A percentile compares a stretch with the other conserved stretches of the same genome.
These are phyloP conservation scores for Nigrospora sphaerica DNA, from an alignment of 2,329 filamentous ascomycete species.

Conservation along the genomic window DNA sequence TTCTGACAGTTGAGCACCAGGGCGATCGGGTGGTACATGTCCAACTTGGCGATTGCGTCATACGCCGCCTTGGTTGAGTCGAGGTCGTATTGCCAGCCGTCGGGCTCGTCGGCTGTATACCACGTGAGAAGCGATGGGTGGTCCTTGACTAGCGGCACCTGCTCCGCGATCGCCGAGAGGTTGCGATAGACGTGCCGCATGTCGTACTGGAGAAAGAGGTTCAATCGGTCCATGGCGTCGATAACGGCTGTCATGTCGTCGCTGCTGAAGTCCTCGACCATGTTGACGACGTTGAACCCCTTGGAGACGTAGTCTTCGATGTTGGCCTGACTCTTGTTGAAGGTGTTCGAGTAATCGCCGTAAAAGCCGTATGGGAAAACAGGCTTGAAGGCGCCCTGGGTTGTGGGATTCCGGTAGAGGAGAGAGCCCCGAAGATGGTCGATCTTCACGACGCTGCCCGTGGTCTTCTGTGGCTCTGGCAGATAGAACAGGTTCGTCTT, in stretches of 20 bases:
- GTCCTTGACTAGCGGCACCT: constrained; percentile 31
- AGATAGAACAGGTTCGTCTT: constrained; percentile 31
- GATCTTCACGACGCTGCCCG: constrained; percentile 35
- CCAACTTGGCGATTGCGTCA: constrained; percentile 37
- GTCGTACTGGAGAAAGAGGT: constrained; percentile 37
- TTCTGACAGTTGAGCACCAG: constrained; percentile 55
- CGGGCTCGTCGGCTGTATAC: constrained; percentile 43
- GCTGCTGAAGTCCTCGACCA: constrained; percentile 30
- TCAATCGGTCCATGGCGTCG: constrained; percentile 29
- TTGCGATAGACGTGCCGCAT: constrained; percentile 37
- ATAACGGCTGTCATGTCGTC: constrained; percentile 19
- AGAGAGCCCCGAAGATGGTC: constrained; percentile 38
- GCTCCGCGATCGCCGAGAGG: constrained; percentile 27
- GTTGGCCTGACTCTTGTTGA: constrained; percentile 24
- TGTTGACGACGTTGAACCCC: constrained; percentile 37
- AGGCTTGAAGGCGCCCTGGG: constrained; percentile 27
- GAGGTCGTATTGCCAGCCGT: constrained; percentile 49
- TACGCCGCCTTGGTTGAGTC: constrained; percentile 34
- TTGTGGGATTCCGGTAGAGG: constrained; percentile 27
- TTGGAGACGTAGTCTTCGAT: constrained; percentile 25
- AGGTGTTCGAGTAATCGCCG: constrained; percentile 29
- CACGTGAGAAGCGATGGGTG: constrained; percentile 34
- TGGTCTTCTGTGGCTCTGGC: constrained; percentile 33
- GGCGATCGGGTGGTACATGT: constrained; percentile 55
- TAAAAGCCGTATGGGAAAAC: constrained; percentile 38